These are phyloP conservation scores for Umbelopsis sp. DNA, from an alignment of 371 early-diverging fungal species.

Conservation along the genomic window DNA sequence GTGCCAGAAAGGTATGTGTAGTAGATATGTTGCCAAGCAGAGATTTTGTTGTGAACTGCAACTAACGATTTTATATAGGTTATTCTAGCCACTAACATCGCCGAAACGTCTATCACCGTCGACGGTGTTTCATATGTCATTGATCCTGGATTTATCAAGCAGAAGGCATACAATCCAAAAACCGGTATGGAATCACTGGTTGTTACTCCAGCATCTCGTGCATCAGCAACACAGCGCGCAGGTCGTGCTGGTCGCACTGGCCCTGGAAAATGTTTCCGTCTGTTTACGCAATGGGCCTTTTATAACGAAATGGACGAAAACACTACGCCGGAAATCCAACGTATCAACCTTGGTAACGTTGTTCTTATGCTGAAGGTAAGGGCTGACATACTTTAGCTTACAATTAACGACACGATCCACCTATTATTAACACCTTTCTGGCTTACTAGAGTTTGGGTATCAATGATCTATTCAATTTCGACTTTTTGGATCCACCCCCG, in stretches of 20 bases:
- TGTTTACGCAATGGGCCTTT: constrained; percentile 97
- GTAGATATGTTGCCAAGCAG: background rate
- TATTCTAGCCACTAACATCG: constrained; percentile 99
- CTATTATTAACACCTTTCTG: constrained; percentile 10
- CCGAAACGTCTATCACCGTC: constrained; percentile 99
- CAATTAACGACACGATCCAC: too few relatives aligned
- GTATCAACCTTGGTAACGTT: constrained; percentile 91
- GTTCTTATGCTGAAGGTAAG: constrained; percentile 88
- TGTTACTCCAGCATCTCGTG: constrained; percentile 93
- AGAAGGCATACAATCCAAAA: constrained; percentile 91
- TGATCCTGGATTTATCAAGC: constrained; percentile 96
- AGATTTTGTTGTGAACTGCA: too few relatives aligned
- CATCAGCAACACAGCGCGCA: constrained; percentile 96
- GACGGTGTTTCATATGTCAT: constrained; percentile 87
- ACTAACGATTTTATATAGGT: constrained; percentile 45
- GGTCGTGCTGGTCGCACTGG: constrained; percentile 99
- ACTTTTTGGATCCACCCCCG: constrained; percentile 98
- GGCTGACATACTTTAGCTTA: too few relatives aligned
- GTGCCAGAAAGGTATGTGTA: constrained; percentile 78
- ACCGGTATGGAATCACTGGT: constrained; percentile 97
- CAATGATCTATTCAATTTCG: constrained; percentile 94
- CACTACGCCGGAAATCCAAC: constrained; percentile 95
- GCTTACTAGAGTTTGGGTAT: constrained; percentile 81
- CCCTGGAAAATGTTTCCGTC: constrained; percentile 97
- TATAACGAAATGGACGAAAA: constrained; percentile 93